Evolutionary conservation across 345 rosid species (phyloP).

Genomic region (Eucalyptus dawsonii): DNA sequence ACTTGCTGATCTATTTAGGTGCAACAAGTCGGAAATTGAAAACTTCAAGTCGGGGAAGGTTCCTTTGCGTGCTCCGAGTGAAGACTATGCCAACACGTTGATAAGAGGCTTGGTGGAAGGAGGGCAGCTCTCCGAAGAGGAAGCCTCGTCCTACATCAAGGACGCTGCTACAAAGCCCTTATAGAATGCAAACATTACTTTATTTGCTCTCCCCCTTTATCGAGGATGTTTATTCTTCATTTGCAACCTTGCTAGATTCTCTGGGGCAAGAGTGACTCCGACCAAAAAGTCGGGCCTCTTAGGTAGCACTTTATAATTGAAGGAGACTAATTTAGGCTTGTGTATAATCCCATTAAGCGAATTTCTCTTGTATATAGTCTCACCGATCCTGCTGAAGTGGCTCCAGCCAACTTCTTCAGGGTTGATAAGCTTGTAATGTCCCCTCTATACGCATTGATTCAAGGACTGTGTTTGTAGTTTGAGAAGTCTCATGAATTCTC

Average conservation of each 20-base stretch:
- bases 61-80: constrained; percentile 34
- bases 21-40: constrained; percentile 19
- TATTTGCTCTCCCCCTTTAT: background rate
- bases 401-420: background rate
- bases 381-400: background rate
- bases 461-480: background rate
- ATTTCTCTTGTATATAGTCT: background rate
- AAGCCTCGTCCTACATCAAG: constrained; percentile 50
- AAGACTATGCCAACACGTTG: constrained; percentile 36
- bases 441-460: background rate
- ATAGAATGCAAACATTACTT: background rate
- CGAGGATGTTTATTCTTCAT: background rate
- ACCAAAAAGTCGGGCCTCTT: background rate
- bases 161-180: constrained; percentile 45
- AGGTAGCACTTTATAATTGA: background rate
- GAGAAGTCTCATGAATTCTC: background rate
- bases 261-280: background rate
- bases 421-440: background rate
- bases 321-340: background rate
- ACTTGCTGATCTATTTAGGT: constrained; percentile 21
- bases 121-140: constrained; percentile 38
- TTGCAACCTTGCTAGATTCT: background rate
- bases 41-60: constrained; percentile 34
- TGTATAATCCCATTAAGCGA: background rate
- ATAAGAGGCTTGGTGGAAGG: constrained; percentile 72